A percentile compares a stretch with the other conserved stretches of the same genome.
Evolutionary conservation across 768 basidiomycete species (phyloP).

Genomic region (Russula griseocarnosa): DNA sequence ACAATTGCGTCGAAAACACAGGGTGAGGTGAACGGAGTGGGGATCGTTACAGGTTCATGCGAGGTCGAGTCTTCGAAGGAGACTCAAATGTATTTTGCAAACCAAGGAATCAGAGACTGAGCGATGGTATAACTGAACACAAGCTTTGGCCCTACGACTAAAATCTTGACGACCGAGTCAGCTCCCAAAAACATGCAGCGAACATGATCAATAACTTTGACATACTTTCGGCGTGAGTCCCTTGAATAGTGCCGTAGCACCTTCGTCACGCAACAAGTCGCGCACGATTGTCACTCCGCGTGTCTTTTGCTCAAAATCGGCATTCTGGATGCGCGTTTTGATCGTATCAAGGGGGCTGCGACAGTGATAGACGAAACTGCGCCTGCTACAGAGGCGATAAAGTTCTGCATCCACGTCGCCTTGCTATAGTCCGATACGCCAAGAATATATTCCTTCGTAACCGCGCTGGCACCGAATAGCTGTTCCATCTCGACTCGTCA

Average conservation of each 20-base stretch:
- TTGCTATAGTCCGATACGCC: constrained; percentile 84
- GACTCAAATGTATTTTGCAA: constrained; percentile 43
- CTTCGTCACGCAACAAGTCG: constrained; percentile 87
- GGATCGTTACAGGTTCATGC: not conserved
- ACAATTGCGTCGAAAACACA: not conserved
- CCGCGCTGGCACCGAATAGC: constrained; percentile 96
- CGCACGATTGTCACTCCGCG: constrained; percentile 74
- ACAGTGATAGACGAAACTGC: constrained; percentile 94
- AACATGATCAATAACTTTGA: not conserved
- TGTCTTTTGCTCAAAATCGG: constrained; percentile 88
- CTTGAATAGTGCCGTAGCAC: constrained; percentile 84
- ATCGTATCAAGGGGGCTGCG: constrained; percentile 94
- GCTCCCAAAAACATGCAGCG: not conserved
- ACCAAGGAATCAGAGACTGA: constrained; percentile 90
- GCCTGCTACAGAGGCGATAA: constrained; percentile 90
- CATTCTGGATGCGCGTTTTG: constrained; percentile 98
- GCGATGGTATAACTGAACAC: constrained; percentile 98
- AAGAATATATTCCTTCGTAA: constrained; percentile 90
- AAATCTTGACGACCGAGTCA: constrained; percentile 49
- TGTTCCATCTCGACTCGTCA: constrained; percentile 33
- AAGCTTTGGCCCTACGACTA: constrained; percentile 95
- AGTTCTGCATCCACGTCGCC: constrained; percentile 98
- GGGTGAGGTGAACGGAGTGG: too few species aligned
- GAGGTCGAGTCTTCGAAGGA: not conserved
- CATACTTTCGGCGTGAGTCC: constrained; percentile 91